Conservation (phyloP, 305 asterid species). For the Fraxinus angustifolia region DNA sequence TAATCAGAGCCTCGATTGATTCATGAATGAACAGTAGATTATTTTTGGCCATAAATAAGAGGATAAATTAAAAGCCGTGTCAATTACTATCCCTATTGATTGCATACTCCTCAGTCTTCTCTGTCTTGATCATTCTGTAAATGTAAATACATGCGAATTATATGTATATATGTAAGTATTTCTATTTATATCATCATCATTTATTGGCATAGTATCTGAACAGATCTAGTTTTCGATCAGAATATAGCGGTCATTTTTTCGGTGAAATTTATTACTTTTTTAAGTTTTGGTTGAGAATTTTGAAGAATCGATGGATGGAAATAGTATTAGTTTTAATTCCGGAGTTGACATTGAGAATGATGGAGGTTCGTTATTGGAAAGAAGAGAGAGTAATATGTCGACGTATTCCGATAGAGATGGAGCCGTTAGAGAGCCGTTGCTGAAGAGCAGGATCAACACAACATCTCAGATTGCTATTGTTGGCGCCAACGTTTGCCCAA, state of each 20-base stretch:
- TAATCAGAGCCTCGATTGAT: background rate
- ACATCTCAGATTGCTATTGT: slow-evolving; percentile 90
- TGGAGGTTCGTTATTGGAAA: slow-evolving; percentile 15
- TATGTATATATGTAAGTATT: background rate
- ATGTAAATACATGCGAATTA: background rate
- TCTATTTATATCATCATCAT: background rate
- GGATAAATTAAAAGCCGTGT: background rate
- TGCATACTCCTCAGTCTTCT: background rate
- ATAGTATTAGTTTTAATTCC: slow-evolving; percentile 4
- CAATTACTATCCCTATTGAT: background rate
- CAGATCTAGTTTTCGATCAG: background rate
- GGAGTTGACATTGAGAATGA: slow-evolving; percentile 52
- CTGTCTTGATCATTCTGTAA: background rate
- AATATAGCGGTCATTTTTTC: background rate
- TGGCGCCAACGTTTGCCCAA: slow-evolving; percentile 81
- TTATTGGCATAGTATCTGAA: background rate
- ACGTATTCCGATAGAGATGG: slow-evolving; percentile 33
- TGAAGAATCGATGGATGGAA: slow-evolving; percentile 26
- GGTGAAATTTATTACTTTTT: background rate
- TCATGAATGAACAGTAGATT: background rate
- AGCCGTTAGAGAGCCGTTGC: slow-evolving; percentile 50
- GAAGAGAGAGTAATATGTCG: slow-evolving; percentile 43
- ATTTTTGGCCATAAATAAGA: background rate
- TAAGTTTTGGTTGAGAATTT: background rate
- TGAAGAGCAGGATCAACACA: slow-evolving; percentile 53